Evolutionary conservation across 2,329 filamentous ascomycete species (phyloP).

Genomic region (Fusarium robinianum): DNA sequence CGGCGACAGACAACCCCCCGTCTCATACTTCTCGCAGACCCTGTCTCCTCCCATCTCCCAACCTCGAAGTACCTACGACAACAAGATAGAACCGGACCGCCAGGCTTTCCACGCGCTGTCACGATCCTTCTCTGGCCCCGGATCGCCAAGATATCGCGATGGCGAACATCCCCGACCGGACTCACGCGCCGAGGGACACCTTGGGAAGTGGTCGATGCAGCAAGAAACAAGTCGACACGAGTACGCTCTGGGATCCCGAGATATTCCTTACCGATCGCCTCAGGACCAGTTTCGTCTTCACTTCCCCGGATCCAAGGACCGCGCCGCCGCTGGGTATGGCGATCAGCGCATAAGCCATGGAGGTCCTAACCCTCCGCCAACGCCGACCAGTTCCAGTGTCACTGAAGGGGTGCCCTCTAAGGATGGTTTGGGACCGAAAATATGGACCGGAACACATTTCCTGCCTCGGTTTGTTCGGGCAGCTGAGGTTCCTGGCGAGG

Average conservation of each 20-base stretch:
- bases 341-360: slow-evolving; percentile 35
- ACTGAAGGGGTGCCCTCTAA: slow-evolving; percentile 56
- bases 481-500: slow-evolving; percentile 74
- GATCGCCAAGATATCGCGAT: slow-evolving; percentile 52
- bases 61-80: slow-evolving; percentile 53
- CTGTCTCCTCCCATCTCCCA: slow-evolving; percentile 47
- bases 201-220: slow-evolving; percentile 45
- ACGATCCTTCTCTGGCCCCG: slow-evolving; percentile 48
- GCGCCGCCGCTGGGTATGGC: slow-evolving; percentile 31
- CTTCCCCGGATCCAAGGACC: slow-evolving; percentile 44
- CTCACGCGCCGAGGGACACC: slow-evolving; percentile 44
- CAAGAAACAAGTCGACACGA: slow-evolving; percentile 50
- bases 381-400: slow-evolving; percentile 35
- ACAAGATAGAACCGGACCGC: slow-evolving; percentile 50
- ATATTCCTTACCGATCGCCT: slow-evolving; percentile 42
- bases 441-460: slow-evolving; percentile 71
- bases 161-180: slow-evolving; percentile 44
- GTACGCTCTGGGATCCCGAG: slow-evolving; percentile 52
- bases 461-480: slow-evolving; percentile 67
- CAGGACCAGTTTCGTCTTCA: slow-evolving; percentile 44
- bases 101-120: slow-evolving; percentile 36
- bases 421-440: slow-evolving; percentile 67
- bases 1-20: slow-evolving; percentile 46
- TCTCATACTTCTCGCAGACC: slow-evolving; percentile 54
- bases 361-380: slow-evolving; percentile 36